Conservation (phyloP, 768 basidiomycete species). For the Roridomyces roridus region DNA sequence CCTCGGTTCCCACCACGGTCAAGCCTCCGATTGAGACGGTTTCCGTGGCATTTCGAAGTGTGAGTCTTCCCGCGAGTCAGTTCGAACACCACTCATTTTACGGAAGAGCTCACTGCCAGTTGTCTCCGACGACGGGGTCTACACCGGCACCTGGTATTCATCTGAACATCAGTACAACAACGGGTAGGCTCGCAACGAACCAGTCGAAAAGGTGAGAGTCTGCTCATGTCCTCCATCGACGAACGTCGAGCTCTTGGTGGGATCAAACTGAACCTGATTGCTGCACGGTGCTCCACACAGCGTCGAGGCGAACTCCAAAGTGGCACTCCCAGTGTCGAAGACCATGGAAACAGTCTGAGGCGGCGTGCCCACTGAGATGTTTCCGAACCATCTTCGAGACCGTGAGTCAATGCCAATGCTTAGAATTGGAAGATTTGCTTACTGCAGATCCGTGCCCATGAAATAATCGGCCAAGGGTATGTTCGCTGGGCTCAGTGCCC, state of each 20-base stretch:
- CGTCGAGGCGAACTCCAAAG: conserved; percentile 33
- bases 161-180: neutral
- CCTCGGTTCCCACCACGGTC: conserved; percentile 38
- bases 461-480: conserved; percentile 59
- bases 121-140: conserved; percentile 54
- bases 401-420: conserved; percentile 1
- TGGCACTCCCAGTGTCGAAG: conserved; percentile 60
- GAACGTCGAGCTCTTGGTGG: conserved; percentile 57
- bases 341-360: conserved; percentile 57
- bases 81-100: neutral
- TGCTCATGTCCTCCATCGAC: conserved; percentile 46
- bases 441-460: conserved; percentile 65
- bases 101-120: conserved; percentile 35
- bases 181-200: conserved; percentile 25
- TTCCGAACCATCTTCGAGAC: conserved; percentile 54
- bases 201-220: conserved; percentile 58
- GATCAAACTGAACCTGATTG: conserved; percentile 53
- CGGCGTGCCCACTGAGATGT: conserved; percentile 60
- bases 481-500: conserved; percentile 46
- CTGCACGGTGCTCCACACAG: conserved; percentile 50
- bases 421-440: conserved; percentile 20
- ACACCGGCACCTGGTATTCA: conserved; percentile 44
- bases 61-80: conserved; percentile 33
- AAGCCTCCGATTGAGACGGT: conserved; percentile 57
- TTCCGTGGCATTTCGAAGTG: conserved; percentile 51